Base-by-base conservation (phyloP, 2,329 filamentous ascomycete genomes). In the Basipetospora chlamydospora region DNA sequence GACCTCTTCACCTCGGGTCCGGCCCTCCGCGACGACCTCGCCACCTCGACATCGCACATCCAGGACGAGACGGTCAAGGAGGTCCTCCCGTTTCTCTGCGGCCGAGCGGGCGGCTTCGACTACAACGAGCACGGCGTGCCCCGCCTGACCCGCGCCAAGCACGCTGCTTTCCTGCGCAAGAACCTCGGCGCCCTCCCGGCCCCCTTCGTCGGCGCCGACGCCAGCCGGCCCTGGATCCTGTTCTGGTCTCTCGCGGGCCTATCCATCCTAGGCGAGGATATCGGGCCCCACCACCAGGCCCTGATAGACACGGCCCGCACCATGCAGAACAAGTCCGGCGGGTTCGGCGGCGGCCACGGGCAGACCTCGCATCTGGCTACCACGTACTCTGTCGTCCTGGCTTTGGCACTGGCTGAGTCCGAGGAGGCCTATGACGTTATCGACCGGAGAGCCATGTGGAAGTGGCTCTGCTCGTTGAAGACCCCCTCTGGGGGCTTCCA, bases 311-410 rank as follows among this genome's bases (percentile, higher is more conserved):
- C 87, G 6, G 77, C 90, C 35, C 68, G 67, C 33, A 74, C 83
- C 30, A 77, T 88, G 58, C 90, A 96, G 59, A 92, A 95, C 55
- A 56, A 65, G 16, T 67, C 66, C 12, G 90, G 90, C 35, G 90
- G 90, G 3, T 94, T 94, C 54, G 90, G 86, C 36, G 90, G 88
- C 43, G 87, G 90, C n/a, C 80, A 86, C 55, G 86, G 88, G 20
- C 90, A 96, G 53, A 67, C 73, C 45, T 86, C 84, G 37, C 90
- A 98, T 58, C 70, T 90, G 46, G 90, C 90, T 39, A 80, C 83
- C 32, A 85, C 82, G 1, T 98, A 96, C 65, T 86, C 87, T 33
- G 71, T 79, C 28, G 61, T 93, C 15, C 69, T 98, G 40, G 75
- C 81, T 31, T 64, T 98, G 35, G 73, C 80, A 17, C 71, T 86